Evolutionary conservation across 306 rosid genomes (phyloP), one percentile per base, ranked within the genome.

Genomic region (Geum urbanum): DNA sequence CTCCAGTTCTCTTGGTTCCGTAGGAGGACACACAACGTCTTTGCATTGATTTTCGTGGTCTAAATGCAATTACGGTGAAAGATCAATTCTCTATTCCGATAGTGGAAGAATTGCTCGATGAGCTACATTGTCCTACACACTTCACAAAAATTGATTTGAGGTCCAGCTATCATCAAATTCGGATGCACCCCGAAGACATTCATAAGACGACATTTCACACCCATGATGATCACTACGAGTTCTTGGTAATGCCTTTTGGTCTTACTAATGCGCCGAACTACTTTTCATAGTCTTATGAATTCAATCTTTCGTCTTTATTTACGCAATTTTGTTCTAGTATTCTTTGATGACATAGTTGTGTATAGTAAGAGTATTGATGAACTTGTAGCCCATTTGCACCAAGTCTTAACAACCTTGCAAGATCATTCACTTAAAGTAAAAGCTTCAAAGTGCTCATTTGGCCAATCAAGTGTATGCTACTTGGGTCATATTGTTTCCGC

Each of bases 371-470:
- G 16, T 1, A 3, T 49, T 0, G 19, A 7, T 15, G 5, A 18
- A 0, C 54, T 14, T 15, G 1, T 5, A 0, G 3, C 6, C 0
- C 55, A 15, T 16, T 1, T 50, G 1, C 2, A 16, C 0, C 9
- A 50, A 1, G 55, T 50, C 0, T 50, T 50, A 2, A 6, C 16
- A 5, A 0, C n/a, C 0, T 6, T 50, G 0, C 55, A 50, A 5
- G 8, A 16, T 1, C 55, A 16, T 14, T 4, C 0, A 9, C 0
- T 0, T 2, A 20, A 8, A 6, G 11, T n/a, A 0, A 50, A 16
- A 2, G 0, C n/a, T 0, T 6, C 55, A 18, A 5, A 50, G 1
- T 50, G 55, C 7, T 16, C 20, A 5, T 16, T 48, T 48, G 18
- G 1, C 0, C 18, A 48, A 14, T 13, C 14, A 48, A 46, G 50